Evolutionary conservation across 2,329 filamentous ascomycete genomes (phyloP), one percentile per base, ranked within the genome.

Genomic region (Cytospora leucostoma): DNA sequence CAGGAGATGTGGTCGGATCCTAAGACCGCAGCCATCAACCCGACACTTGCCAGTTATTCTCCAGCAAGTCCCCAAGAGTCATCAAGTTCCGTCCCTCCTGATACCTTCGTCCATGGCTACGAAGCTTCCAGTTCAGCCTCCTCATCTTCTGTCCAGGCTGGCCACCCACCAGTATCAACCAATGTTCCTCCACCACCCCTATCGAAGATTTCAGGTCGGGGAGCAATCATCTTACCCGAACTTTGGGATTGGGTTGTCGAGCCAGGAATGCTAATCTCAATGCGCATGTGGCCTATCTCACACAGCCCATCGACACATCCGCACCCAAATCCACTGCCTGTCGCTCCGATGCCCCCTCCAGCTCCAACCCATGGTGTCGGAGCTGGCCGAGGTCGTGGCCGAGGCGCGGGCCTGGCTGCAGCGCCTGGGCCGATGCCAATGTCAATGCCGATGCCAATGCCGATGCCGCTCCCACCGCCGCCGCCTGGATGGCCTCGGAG

Each of bases 231-330:
- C 38, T 47, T 67, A 13, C 66, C 64, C 8, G 64, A 67, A 62
- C 62, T 66, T 6, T 67, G 66, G 66, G 66, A 67, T 6, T 53
- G 59, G 19, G 19, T 67, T 27, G 40, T 66, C 33, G 64, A 67
- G 60, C 66, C 66, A 15, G 66, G 66, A 7, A 67, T 67, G 66
- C 35, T 65, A 7, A 53, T 67, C 38, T 49, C 55, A 47, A 66
- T 67, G 66, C 55, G 54, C 7, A 56, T 62, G 49, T 65, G 65
- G 62, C 65, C 62, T 37, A 37, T 35, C 7, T n/a, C 33, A 21
- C 27, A 51, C n/a, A 52, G n/a, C 2, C 35, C 32, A 40, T 4
- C 51, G 15, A 4, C 49, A 13, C 58, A 40, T 15, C 21, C 21
- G 10, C 51, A 53, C 11, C 58, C 21, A 21, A 21, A 40, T 10